Base-by-base conservation (phyloP, 352 stramenopile genomes). In the Pythium coloratum region DNA sequence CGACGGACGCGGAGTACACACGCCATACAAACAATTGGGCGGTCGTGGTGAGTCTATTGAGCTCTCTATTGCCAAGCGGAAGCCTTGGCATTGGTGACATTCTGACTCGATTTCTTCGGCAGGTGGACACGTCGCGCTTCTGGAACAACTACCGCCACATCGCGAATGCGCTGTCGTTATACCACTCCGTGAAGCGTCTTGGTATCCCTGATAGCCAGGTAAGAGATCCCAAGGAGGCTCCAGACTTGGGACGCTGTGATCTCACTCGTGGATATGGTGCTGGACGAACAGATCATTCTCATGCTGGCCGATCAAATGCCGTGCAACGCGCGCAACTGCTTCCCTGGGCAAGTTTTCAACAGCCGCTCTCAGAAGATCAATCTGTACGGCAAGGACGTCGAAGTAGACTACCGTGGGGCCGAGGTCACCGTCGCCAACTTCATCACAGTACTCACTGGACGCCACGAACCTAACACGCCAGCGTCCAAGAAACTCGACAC, bases 121-220 rank as follows among this genome's bases (percentile, higher is more conserved):
- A 97, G 91, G 89, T 97, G 62, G 92, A 96, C 34, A 98, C 94
- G 33, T 98, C 93, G 77, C 88, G 93, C 78, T 99, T 98, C 76
- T 99, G 90, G 89, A 98, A 97, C 78, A 99, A 99, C 76, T 99
- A 99, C 77, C 90, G 96, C 40, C 96, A 99, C 69, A 91, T 96
- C 16, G 92, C 94, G 18, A 98, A 99, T 78, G 92, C 92, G 53
- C 77, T 99, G 40, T 97, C 90, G 46, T 82, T 99, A 30, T 98
- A 99, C 62, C 82, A 97, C 71, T 91, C 95, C 8, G 85, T 98
- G 12, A 97, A 97, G 75, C 75, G 87, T 24, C 82, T 97, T 8
- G 95, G 95, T 3, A 96, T 98, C 56, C 90, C 92, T 0, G 95
- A 99, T 68, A 97, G 92, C 54, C 95, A 98, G 76, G 88, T 93